phyloP scores from a whole-genome alignment of 164 flowering plant species.

The Houttuynia cordata region DNA sequence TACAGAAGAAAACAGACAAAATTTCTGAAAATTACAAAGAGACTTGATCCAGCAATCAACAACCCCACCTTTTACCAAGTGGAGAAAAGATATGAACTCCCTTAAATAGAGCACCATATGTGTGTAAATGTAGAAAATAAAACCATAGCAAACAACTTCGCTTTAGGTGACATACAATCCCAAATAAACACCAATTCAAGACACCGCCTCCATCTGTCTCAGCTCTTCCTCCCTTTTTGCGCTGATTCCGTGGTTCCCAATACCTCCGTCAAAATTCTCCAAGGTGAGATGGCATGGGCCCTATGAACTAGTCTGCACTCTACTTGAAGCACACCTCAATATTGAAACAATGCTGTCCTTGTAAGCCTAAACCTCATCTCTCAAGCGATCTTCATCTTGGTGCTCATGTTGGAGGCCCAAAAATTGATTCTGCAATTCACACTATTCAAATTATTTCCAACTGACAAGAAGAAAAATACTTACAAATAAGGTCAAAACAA shows the following conservation, averaged over 20 bases:
- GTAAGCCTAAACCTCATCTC: conserved; percentile 8
- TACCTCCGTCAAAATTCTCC: conserved; percentile 9
- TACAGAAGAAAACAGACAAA: conserved; percentile 10
- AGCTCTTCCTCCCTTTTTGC: neutral
- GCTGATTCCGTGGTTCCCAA: conserved; percentile 2
- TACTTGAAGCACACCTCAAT: conserved; percentile 35
- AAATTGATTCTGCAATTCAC: neutral
- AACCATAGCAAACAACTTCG: neutral
- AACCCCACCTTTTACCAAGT: neutral
- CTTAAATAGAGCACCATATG: conserved; percentile 5
- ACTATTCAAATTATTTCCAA: neutral
- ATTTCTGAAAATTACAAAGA: conserved; percentile 19
- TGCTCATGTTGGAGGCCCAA: neutral
- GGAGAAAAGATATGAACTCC: conserved; percentile 1
- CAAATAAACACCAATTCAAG: neutral
- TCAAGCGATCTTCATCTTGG: conserved; percentile 13
- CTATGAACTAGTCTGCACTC: conserved; percentile 18
- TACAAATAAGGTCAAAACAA: neutral
- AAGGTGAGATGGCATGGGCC: conserved; percentile 13
- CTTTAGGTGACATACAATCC: conserved; percentile 1
- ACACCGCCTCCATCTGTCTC: conserved; percentile 10
- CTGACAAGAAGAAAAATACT: neutral
- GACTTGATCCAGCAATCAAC: conserved; percentile 21
- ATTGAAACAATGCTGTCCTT: conserved; percentile 24
- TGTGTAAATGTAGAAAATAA: conserved; percentile 3